Conservation (phyloP, 306 rosid species). For the Rubus idaeus region DNA sequence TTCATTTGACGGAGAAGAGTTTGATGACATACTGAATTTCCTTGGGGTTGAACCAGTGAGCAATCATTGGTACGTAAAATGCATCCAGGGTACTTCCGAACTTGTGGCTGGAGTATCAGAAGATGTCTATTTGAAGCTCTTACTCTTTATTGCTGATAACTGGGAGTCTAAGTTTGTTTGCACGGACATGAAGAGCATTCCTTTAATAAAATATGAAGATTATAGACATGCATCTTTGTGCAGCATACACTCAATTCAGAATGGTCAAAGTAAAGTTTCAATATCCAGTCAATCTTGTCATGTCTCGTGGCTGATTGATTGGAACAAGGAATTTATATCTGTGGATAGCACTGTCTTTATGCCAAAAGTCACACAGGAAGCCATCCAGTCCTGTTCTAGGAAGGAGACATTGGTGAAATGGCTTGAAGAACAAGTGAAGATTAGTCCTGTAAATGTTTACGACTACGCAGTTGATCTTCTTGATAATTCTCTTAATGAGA, state of each 20-base stretch:
- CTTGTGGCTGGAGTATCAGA: conserved; percentile 59
- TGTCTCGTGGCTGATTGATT: conserved; percentile 55
- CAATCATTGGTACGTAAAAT: conserved; percentile 69
- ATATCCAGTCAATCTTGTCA: conserved; percentile 21
- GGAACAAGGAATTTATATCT: conserved; percentile 45
- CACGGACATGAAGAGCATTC: conserved; percentile 36
- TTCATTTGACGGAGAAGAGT: conserved; percentile 47
- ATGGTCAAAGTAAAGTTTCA: conserved; percentile 21
- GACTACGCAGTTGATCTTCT: conserved; percentile 35
- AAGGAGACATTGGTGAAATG: conserved; percentile 37
- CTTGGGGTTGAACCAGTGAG: conserved; percentile 46
- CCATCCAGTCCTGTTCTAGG: conserved; percentile 20
- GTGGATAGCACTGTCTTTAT: conserved; percentile 34
- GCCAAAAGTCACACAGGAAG: conserved; percentile 53
- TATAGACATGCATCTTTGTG: conserved; percentile 37
- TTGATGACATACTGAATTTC: conserved; percentile 43
- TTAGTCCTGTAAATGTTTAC: conserved; percentile 15
- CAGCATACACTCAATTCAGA: conserved; percentile 22
- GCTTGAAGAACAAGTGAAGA: conserved; percentile 31
- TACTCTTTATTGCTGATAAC: conserved; percentile 44
- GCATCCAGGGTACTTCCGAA: conserved; percentile 49
- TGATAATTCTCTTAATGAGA: conserved; percentile 12
- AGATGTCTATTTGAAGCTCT: conserved; percentile 45
- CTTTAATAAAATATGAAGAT: conserved; percentile 49
- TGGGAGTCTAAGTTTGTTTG: conserved; percentile 31